A percentile compares a stretch with the other conserved stretches of the same genome.
Evolutionary conservation across 768 basidiomycete species (phyloP).

Genomic region (Mycena alexandri): DNA sequence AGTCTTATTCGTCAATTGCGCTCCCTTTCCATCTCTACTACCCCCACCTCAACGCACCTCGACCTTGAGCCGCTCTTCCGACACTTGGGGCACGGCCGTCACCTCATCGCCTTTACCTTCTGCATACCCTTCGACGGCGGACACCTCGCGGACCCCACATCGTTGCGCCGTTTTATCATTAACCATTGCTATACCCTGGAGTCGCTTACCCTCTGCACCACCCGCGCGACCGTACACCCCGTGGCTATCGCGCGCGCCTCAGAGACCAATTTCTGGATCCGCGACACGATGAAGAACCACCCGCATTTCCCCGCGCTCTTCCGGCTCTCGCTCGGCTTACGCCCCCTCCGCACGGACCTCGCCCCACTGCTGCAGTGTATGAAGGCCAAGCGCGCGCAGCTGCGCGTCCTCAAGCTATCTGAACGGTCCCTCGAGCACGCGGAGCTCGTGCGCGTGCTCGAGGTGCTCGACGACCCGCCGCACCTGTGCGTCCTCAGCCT

Average conservation of each 20-base stretch:
- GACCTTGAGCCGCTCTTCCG: constrained; percentile 55
- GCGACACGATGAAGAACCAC: constrained; percentile 48
- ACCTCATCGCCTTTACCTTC: constrained; percentile 52
- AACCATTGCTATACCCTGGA: constrained; percentile 52
- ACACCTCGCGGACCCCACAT: constrained; percentile 51
- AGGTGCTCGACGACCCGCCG: constrained; percentile 32
- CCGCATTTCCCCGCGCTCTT: constrained; percentile 49
- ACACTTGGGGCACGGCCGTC: constrained; percentile 54
- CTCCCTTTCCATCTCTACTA: constrained; percentile 53
- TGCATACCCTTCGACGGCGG: constrained; percentile 61
- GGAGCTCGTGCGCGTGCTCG: constrained; percentile 49
- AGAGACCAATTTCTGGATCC: constrained; percentile 57
- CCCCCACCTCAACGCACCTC: constrained; percentile 52
- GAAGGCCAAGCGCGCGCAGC: constrained; percentile 41
- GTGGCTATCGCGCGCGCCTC: constrained; percentile 41
- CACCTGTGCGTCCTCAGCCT: constrained; percentile 40
- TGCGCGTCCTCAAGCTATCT: constrained; percentile 51
- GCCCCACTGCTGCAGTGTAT: constrained; percentile 48
- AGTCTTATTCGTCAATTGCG: constrained; percentile 54
- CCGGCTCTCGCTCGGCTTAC: constrained; percentile 50
- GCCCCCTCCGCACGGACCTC: constrained; percentile 53
- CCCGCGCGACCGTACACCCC: constrained; percentile 41
- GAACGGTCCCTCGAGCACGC: constrained; percentile 49
- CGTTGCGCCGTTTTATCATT: constrained; percentile 52
- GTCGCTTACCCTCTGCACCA: constrained; percentile 52